phyloP scores from a whole-genome alignment of 192 early-diverging fungal species.

The Umbelopsis sp. region DNA sequence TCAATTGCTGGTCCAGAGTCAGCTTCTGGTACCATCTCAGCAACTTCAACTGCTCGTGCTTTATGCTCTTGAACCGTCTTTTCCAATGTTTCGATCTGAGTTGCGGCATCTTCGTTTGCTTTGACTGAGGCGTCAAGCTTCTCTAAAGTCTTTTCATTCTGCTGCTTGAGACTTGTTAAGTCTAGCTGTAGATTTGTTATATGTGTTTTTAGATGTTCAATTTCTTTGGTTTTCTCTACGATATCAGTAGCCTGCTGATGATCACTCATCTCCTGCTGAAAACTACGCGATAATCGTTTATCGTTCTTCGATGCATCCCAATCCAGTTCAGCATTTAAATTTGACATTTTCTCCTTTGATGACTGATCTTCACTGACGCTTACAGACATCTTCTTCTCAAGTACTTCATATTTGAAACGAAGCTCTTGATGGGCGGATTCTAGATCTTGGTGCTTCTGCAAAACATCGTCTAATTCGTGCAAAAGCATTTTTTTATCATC shows the following conservation, averaged over 20 bases:
- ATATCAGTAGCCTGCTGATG: slow-evolving; percentile 7
- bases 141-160: background rate
- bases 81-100: background rate
- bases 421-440: background rate
- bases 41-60: background rate
- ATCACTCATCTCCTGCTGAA: background rate
- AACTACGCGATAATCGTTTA: background rate
- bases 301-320: background rate
- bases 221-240: background rate
- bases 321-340: background rate
- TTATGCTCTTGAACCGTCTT: slow-evolving; percentile 6
- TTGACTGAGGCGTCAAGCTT: background rate
- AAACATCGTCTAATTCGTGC: slow-evolving; percentile 29
- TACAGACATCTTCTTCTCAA: background rate
- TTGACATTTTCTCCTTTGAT: background rate
- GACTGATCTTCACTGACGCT: background rate
- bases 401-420: background rate
- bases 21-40: background rate
- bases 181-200: background rate
- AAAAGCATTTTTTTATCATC: slow-evolving; percentile 22
- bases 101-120: background rate
- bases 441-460: slow-evolving; percentile 27
- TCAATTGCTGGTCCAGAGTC: background rate
- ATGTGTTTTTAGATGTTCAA: background rate
- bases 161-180: background rate